Evolutionary conservation across 352 stramenopile genomes (phyloP).

Genomic region (Albugo candida): DNA sequence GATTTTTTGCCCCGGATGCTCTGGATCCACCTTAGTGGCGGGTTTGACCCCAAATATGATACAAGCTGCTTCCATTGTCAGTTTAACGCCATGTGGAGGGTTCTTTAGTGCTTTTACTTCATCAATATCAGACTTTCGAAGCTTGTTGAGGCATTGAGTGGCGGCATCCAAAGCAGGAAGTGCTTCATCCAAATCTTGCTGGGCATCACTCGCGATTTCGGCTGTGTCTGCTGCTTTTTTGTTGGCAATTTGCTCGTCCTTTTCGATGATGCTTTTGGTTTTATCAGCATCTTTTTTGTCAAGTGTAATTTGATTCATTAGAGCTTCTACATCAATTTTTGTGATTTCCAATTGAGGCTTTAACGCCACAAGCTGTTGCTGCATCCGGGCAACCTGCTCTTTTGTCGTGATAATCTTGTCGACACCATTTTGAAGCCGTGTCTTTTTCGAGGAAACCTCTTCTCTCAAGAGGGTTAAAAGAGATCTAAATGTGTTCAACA

Average conservation of each 20-base stretch:
- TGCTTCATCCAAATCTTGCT: conserved; percentile 84
- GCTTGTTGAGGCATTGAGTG: conserved; percentile 77
- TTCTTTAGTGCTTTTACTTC: conserved; percentile 84
- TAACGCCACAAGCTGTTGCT: conserved; percentile 81
- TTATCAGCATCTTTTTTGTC: conserved; percentile 85
- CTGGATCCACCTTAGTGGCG: conserved; percentile 66
- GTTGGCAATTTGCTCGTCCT: conserved; percentile 82
- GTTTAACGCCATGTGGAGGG: conserved; percentile 55
- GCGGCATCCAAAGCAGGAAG: conserved; percentile 81
- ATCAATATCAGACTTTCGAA: conserved; percentile 90
- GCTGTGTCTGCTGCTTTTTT: conserved; percentile 86
- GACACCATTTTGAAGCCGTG: conserved; percentile 76
- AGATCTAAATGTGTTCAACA: conserved; percentile 86
- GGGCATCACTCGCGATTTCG: conserved; percentile 81
- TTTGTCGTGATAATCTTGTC: conserved; percentile 88
- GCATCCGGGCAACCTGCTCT: conserved; percentile 81
- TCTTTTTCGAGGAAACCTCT: conserved; percentile 73
- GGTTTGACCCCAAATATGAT: conserved; percentile 92
- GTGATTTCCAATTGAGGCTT: conserved; percentile 84
- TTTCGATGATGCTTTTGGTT: conserved; percentile 79
- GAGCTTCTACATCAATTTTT: conserved; percentile 82
- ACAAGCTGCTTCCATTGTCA: conserved; percentile 84
- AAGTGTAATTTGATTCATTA: conserved; percentile 87
- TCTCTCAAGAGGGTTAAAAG: conserved; percentile 78
- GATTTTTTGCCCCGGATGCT: conserved; percentile 81